Percentiles rank a stretch among this genome's conserved stretches.
Evolutionary conservation across 2,329 filamentous ascomycete genomes (phyloP).

Genomic region (Aphanoascus verrucosus): DNA sequence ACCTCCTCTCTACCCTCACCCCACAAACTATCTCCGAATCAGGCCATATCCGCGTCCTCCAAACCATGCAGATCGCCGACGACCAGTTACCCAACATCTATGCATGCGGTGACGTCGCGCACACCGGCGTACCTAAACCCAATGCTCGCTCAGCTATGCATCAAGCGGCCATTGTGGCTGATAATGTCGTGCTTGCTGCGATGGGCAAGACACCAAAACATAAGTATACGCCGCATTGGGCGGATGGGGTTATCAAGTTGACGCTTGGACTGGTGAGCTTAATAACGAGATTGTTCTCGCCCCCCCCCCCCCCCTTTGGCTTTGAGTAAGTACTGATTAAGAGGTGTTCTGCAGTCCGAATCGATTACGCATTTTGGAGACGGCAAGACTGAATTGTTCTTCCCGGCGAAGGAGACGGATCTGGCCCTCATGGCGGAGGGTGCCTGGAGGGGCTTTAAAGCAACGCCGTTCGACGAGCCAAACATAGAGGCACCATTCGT

Average conservation of each 20-base stretch:
- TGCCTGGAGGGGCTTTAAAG: constrained; percentile 38
- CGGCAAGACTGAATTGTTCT: constrained; percentile 37
- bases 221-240: constrained; percentile 37
- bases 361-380: constrained; percentile 39
- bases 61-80: constrained; percentile 48
- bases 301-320: not conserved
- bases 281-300: not conserved
- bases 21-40: constrained; percentile 20
- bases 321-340: constrained; percentile 17
- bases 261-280: constrained; percentile 44
- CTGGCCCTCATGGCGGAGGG: constrained; percentile 37
- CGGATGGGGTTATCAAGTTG: constrained; percentile 44
- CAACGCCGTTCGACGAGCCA: constrained; percentile 33
- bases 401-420: constrained; percentile 33
- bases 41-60: constrained; percentile 45
- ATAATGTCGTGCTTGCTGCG: constrained; percentile 45
- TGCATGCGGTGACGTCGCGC: constrained; percentile 54
- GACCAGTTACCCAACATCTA: constrained; percentile 44
- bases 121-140: constrained; percentile 37
- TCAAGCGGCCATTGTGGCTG: constrained; percentile 44
- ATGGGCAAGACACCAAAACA: constrained; percentile 31
- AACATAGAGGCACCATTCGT: constrained; percentile 2
- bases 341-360: constrained; percentile 30
- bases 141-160: constrained; percentile 47
- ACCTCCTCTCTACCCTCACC: constrained; percentile 3